Evolutionary conservation across 805 yeast genomes (phyloP).

Genomic region (Lipomyces kockii): DNA sequence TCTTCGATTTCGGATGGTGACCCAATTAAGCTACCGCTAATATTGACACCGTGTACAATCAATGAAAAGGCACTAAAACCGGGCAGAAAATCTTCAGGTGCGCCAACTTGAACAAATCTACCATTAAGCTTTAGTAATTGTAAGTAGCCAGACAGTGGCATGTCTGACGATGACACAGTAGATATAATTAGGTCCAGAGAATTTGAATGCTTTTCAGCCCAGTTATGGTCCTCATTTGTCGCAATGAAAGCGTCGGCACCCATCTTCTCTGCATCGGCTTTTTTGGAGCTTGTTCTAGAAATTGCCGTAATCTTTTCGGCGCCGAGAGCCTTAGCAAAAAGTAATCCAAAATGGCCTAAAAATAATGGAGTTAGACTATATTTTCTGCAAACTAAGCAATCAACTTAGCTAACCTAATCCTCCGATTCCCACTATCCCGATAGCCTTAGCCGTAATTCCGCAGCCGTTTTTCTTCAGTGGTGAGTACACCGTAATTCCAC

Average conservation of each 20-base stretch:
- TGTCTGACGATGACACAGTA: slow-evolving; percentile 57
- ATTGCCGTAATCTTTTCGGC: slow-evolving; percentile 60
- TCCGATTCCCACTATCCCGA: slow-evolving; percentile 67
- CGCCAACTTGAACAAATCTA: slow-evolving; percentile 65
- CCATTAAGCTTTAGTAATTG: slow-evolving; percentile 60
- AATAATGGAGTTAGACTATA: too few relatives aligned
- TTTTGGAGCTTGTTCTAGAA: slow-evolving; percentile 56
- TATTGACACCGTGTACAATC: slow-evolving; percentile 47
- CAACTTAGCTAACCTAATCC: slow-evolving; percentile 48
- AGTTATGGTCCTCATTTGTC: slow-evolving; percentile 49
- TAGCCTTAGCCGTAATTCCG: slow-evolving; percentile 53
- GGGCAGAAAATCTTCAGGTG: slow-evolving; percentile 50
- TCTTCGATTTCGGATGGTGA: slow-evolving; percentile 66
- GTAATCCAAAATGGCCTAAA: slow-evolving; percentile 60
- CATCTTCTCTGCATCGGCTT: slow-evolving; percentile 55
- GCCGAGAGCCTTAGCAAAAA: slow-evolving; percentile 63
- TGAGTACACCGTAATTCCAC: slow-evolving; percentile 72
- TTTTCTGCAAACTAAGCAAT: too few relatives aligned
- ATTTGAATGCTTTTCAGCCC: slow-evolving; percentile 42
- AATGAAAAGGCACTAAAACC: slow-evolving; percentile 26
- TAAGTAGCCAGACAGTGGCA: slow-evolving; percentile 57
- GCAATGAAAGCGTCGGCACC: slow-evolving; percentile 62
- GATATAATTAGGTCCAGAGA: slow-evolving; percentile 57
- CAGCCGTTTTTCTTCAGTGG: slow-evolving; percentile 58
- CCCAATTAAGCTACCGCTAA: slow-evolving; percentile 68